phyloP scores from a whole-genome alignment of 331 rosid species.

The Dryas integrifolia region DNA sequence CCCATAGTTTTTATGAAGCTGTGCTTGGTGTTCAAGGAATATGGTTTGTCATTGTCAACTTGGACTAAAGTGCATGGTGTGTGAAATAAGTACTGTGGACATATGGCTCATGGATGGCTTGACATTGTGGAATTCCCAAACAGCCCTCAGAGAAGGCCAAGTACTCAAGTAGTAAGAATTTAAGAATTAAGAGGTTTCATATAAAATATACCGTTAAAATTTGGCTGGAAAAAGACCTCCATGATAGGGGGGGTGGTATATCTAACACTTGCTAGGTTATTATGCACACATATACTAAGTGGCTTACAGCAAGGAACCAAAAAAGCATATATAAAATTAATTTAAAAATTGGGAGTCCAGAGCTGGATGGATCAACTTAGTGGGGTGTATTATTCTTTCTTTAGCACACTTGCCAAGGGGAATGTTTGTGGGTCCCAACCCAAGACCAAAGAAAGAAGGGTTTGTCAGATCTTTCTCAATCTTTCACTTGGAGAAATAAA shows the following conservation, averaged over 20 bases:
- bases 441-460: constrained; percentile 21
- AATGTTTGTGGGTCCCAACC: constrained; percentile 56
- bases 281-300: constrained; percentile 14
- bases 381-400: constrained; percentile 51
- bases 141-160: constrained; percentile 11
- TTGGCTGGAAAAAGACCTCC: constrained; percentile 25
- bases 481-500: constrained; percentile 12
- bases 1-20: background rate
- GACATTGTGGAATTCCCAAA: constrained; percentile 12
- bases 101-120: background rate
- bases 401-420: constrained; percentile 60
- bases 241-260: constrained; percentile 11
- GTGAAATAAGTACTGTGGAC: too few relatives aligned
- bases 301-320: constrained; percentile 38
- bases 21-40: constrained; percentile 26
- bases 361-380: constrained; percentile 39
- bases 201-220: constrained; percentile 12
- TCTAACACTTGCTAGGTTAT: background rate
- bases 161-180: background rate
- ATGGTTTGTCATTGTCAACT: constrained; percentile 22
- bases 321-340: background rate
- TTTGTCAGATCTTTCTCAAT: constrained; percentile 36
- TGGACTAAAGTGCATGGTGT: constrained; percentile 8
- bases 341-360: constrained; percentile 18
- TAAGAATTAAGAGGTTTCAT: background rate